Percentiles rank a stretch among this genome's conserved stretches.
Evolutionary conservation across 768 basidiomycete species (phyloP).

Genomic region (Termitomyces eurrhizus): DNA sequence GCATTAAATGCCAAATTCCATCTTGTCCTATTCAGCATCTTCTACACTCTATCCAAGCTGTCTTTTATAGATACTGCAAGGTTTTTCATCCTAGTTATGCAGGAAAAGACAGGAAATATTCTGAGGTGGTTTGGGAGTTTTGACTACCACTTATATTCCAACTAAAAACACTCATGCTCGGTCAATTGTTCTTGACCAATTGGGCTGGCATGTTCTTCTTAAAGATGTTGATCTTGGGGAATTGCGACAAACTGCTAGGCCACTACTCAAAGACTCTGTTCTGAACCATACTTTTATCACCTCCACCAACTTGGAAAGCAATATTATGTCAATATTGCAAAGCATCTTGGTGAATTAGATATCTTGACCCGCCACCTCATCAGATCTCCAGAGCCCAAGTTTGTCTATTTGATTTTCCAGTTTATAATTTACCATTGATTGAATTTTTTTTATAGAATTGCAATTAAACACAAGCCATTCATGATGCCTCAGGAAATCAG

Average conservation of each 20-base stretch:
- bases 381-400: background rate
- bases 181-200: background rate
- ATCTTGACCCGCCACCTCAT: background rate
- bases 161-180: background rate
- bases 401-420: too few relatives aligned
- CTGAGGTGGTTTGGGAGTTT: background rate
- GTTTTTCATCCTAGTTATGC: background rate
- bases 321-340: background rate
- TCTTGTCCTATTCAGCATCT: background rate
- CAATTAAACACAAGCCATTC: background rate
- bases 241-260: background rate
- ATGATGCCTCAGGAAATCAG: background rate
- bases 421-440: too few relatives aligned
- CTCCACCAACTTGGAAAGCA: background rate
- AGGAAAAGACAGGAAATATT: background rate
- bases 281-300: background rate
- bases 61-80: background rate
- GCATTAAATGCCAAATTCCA: background rate
- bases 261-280: background rate
- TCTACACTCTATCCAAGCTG: background rate
- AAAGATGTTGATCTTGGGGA: background rate
- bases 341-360: background rate
- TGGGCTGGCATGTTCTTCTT: background rate
- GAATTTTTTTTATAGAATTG: background rate
- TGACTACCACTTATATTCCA: background rate